Evolutionary conservation across 2,329 filamentous ascomycete species (phyloP), one percentile per base, ranked within the genome.

Genomic region (Albifimbria verrucaria): DNA sequence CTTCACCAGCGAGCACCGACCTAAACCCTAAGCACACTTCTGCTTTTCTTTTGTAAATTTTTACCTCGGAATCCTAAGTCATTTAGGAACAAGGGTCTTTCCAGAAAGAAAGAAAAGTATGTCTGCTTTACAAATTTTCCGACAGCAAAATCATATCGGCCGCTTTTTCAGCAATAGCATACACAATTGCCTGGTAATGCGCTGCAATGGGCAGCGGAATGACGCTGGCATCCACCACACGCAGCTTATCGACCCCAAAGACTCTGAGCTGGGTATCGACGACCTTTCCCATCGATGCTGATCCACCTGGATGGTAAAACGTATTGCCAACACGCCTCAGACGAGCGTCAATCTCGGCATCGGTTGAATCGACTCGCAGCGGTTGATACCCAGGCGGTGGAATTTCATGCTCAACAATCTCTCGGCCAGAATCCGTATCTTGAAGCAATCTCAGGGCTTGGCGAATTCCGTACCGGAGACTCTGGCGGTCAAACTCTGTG

Each of bases 121-220:
- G n/a, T n/a, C n/a, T n/a, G n/a, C n/a, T n/a, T n/a, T n/a, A n/a
- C n/a, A n/a, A n/a, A 39, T 6, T 7, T 12, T 12, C 32, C 12
- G 32, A 39, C 12, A 17, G 32, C 3, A 63, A 22, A 47, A 64
- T 59, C 60, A 64, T 63, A 15, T 64, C 54, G 3, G 62, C 62
- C 1, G 59, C 66, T 28, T 61, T 66, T 51, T 68, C 66, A 0
- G 70, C 70, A 20, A 73, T 67, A 11, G 69, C 69, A 45, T 72
- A 73, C 1, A 72, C 61, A 0, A 71, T 72, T 1, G 66, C 63
- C 45, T 66, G 65, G 7, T 66, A 59, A 49, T 72, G 68, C 0
- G 63, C 62, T 10, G 64, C 64, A 5, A 59, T 59, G 21, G 62
- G 57, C 1, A 70, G 23, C 18, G 66, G 66, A 56, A 68, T 67